Percentiles rank a stretch among this genome's conserved stretches.
Evolutionary conservation across 1,284 basidiomycete species (phyloP).

Genomic region (Naganishia sp.): DNA sequence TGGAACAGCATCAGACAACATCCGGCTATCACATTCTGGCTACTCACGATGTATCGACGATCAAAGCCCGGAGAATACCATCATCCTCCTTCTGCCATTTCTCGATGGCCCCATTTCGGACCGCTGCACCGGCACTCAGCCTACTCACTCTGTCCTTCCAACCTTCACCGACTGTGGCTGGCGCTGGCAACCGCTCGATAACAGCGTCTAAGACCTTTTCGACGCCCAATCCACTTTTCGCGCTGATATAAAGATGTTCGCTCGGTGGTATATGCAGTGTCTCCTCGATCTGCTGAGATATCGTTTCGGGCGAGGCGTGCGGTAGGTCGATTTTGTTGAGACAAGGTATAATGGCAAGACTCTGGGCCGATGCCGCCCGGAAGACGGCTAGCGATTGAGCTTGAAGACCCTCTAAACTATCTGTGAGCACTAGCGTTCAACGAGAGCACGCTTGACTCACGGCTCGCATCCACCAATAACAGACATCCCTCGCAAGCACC

Average conservation of each 20-base stretch:
- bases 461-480: constrained; percentile 88
- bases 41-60: constrained; percentile 87
- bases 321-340: constrained; percentile 95
- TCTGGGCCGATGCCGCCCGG: constrained; percentile 78
- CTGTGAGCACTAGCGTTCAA: background rate
- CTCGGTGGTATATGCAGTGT: constrained; percentile 75
- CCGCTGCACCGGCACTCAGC: constrained; percentile 20
- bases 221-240: constrained; percentile 83
- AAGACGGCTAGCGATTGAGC: constrained; percentile 97
- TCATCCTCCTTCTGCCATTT: constrained; percentile 40
- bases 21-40: background rate
- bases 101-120: constrained; percentile 25
- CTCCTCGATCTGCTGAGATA: constrained; percentile 74
- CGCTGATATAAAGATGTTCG: constrained; percentile 77
- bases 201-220: constrained; percentile 76
- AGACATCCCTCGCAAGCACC: constrained; percentile 93
- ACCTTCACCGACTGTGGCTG: constrained; percentile 51
- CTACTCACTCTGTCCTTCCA: constrained; percentile 41
- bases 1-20: constrained; percentile 47
- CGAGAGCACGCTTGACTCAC: constrained; percentile 39
- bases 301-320: constrained; percentile 75
- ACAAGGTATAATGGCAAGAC: constrained; percentile 84
- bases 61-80: constrained; percentile 73
- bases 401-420: constrained; percentile 75
- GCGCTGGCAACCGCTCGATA: constrained; percentile 77